Evolutionary conservation across 768 basidiomycete genomes (phyloP).

Genomic region (Boletus reticulatus): DNA sequence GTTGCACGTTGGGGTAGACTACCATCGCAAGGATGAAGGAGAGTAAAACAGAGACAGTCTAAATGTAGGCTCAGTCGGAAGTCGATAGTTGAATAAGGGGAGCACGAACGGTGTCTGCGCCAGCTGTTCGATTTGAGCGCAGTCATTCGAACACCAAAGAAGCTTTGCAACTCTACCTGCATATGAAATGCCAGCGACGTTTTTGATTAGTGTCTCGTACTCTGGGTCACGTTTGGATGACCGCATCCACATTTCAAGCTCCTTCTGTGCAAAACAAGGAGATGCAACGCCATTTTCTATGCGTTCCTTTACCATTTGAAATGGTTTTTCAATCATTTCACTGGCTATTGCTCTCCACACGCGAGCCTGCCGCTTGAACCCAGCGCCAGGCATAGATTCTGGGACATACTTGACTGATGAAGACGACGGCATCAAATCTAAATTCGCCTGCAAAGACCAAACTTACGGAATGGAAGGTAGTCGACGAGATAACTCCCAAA

Average conservation of each 20-base stretch:
- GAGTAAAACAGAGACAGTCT: conserved; percentile 52
- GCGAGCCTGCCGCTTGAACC: conserved; percentile 46
- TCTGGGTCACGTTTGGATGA: conserved; percentile 23
- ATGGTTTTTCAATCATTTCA: conserved; percentile 32
- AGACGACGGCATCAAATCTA: neutral
- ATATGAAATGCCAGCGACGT: conserved; percentile 50
- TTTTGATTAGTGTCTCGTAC: conserved; percentile 46
- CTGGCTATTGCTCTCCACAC: conserved; percentile 35
- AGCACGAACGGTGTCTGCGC: conserved; percentile 25
- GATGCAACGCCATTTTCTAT: conserved; percentile 37
- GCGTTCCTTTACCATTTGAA: conserved; percentile 46
- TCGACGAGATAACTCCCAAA: conserved; percentile 47
- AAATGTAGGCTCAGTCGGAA: conserved; percentile 2
- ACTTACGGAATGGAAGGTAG: conserved; percentile 31
- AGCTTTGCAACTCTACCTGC: conserved; percentile 34
- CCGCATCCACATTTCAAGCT: conserved; percentile 34
- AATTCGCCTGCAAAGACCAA: neutral
- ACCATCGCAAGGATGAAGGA: conserved; percentile 56
- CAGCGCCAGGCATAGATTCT: conserved; percentile 46
- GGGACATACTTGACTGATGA: conserved; percentile 46
- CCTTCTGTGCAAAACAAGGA: conserved; percentile 46
- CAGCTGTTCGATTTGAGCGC: conserved; percentile 16
- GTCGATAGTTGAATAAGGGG: conserved; percentile 25
- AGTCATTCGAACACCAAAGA: neutral
- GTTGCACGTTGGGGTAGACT: conserved; percentile 47